A percentile compares a stretch with the other conserved stretches of the same genome.
These are phyloP conservation scores for Fusarium tricinctum DNA, from an alignment of 2,329 filamentous ascomycete species.

Conservation along the genomic window DNA sequence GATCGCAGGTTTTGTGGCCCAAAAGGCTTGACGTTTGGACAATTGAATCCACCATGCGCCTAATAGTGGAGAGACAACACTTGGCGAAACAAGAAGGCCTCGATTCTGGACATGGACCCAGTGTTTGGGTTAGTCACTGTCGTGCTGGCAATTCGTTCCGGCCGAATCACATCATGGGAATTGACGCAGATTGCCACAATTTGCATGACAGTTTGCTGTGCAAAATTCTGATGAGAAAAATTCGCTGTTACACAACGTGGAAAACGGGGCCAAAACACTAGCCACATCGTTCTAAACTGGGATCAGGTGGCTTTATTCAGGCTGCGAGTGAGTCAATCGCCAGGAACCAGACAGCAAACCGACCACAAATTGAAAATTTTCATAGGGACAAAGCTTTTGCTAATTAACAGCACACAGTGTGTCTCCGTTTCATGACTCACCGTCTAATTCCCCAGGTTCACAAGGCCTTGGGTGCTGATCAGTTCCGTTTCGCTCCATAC, in stretches of 20 bases:
- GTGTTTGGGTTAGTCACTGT: constrained; percentile 21
- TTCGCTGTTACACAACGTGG: constrained; percentile 17
- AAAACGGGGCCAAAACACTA: not conserved
- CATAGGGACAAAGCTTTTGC: not conserved
- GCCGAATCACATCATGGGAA: constrained; percentile 29
- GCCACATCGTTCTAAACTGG: constrained; percentile 20
- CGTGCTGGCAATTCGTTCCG: constrained; percentile 2
- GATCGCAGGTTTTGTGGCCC: constrained; percentile 16
- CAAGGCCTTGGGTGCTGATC: not conserved
- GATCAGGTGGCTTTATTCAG: constrained; percentile 11
- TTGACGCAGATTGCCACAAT: constrained; percentile 21
- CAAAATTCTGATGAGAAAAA: constrained; percentile 4
- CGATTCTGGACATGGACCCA: constrained; percentile 21
- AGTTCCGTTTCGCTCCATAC: not conserved
- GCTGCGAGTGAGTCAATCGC: constrained; percentile 27
- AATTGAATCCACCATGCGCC: constrained; percentile 5
- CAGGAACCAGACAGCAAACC: constrained; percentile 18
- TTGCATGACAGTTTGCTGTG: constrained; percentile 20
- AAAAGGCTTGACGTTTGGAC: constrained; percentile 22
- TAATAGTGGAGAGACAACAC: constrained; percentile 30
- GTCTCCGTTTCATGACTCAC: not conserved
- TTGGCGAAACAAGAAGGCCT: constrained; percentile 30
- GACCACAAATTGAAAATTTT: constrained; percentile 1
- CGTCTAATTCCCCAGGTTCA: not conserved
- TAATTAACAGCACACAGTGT: not conserved